These are phyloP conservation scores for Trametes cinnabarina DNA, from an alignment of 768 basidiomycete species.

Conservation along the genomic window DNA sequence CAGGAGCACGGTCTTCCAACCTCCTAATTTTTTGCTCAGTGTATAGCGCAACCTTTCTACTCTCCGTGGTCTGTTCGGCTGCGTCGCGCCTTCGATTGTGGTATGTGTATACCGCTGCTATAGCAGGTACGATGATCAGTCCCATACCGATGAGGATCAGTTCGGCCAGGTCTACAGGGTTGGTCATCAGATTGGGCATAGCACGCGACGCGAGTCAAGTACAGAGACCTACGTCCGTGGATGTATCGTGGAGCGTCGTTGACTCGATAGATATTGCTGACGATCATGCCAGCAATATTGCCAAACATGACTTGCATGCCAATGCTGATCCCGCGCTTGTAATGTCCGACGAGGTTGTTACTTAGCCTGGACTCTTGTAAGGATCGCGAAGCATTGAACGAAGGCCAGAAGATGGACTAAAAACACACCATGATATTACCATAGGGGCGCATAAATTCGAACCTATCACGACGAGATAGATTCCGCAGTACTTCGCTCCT, in stretches of 20 bases:
- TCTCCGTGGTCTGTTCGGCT: constrained; percentile 29
- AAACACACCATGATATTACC: constrained; percentile 50
- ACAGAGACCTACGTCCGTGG: constrained; percentile 53
- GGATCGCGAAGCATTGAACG: background rate
- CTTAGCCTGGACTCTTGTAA: constrained; percentile 35
- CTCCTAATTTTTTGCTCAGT: constrained; percentile 30
- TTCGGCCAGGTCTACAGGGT: constrained; percentile 50
- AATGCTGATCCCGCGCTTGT: constrained; percentile 69
- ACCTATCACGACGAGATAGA: constrained; percentile 67
- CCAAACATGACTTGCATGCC: constrained; percentile 66
- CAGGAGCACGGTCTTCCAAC: constrained; percentile 60
- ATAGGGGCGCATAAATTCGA: constrained; percentile 60
- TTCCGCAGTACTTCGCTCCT: constrained; percentile 70
- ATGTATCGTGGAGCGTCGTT: constrained; percentile 60
- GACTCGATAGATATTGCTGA: constrained; percentile 58
- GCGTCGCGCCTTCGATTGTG: constrained; percentile 56
- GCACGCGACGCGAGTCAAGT: background rate
- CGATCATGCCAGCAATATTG: constrained; percentile 63
- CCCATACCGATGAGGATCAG: constrained; percentile 68
- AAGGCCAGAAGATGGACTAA: background rate
- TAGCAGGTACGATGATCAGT: constrained; percentile 47
- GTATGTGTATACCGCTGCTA: constrained; percentile 46
- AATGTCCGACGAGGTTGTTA: constrained; percentile 65
- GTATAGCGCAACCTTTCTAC: constrained; percentile 9
- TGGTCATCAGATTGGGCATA: too few species aligned